Conservation (phyloP, 139 green algal species). For the Coelastrella sp. region DNA sequence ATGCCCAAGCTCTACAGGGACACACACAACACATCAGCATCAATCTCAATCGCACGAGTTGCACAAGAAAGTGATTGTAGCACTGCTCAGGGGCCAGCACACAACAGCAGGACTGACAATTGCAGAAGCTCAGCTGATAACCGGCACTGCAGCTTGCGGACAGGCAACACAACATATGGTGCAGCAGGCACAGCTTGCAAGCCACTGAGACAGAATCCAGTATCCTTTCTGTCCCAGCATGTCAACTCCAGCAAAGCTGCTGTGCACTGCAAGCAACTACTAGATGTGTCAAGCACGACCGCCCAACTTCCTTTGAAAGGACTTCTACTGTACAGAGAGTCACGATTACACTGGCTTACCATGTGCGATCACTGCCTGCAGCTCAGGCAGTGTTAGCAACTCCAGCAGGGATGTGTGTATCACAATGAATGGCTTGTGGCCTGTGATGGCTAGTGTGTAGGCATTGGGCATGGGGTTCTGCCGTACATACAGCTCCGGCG, state of each 20-base stretch:
- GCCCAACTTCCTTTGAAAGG: background rate
- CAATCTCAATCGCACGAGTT: background rate
- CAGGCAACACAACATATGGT: too few species aligned
- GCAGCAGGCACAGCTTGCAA: too few species aligned
- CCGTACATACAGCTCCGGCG: slow-evolving; percentile 91
- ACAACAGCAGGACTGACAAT: too few species aligned
- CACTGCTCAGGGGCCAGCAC: too few species aligned
- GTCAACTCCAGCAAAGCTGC: too few species aligned
- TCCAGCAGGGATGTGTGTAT: slow-evolving; percentile 96
- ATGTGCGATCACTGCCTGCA: slow-evolving; percentile 78
- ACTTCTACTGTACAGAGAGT: background rate
- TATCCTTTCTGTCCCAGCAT: too few species aligned
- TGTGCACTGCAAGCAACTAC: too few species aligned
- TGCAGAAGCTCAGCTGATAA: too few species aligned
- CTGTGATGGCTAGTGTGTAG: slow-evolving; percentile 95
- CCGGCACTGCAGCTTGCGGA: too few species aligned
- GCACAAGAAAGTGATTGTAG: too few species aligned
- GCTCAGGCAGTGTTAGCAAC: slow-evolving; percentile 87
- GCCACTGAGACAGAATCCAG: too few species aligned
- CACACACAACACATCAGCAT: background rate
- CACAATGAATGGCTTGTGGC: slow-evolving; percentile 95
- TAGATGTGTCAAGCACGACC: background rate
- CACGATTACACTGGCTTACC: slow-evolving; percentile 43
- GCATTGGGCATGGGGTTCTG: slow-evolving; percentile 90
- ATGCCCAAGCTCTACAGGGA: slow-evolving; percentile 78